A percentile compares a stretch with the other conserved stretches of the same genome.
These are phyloP conservation scores for Penstemon davidsonii DNA, from an alignment of 257 asterid genomes.

Conservation along the genomic window DNA sequence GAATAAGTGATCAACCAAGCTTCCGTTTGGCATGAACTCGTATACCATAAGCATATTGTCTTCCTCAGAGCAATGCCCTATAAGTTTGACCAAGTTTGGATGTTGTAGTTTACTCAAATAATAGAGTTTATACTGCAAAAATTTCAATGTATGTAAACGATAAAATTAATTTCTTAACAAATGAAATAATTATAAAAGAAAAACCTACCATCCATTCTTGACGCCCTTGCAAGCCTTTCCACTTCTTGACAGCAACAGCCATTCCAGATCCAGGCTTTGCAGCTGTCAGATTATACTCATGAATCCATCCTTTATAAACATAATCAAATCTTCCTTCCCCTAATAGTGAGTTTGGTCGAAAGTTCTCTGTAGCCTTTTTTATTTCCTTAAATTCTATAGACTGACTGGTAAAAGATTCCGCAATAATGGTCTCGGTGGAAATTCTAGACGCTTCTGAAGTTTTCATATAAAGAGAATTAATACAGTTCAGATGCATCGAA, in stretches of 20 bases:
- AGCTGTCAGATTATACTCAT: slow-evolving; percentile 2
- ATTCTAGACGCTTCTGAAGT: background rate
- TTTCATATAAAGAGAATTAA: background rate
- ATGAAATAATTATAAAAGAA: background rate
- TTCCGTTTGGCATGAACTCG: slow-evolving; percentile 58
- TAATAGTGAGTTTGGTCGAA: no score
- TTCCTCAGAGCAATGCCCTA: slow-evolving; percentile 46
- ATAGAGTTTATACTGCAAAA: slow-evolving; percentile 41
- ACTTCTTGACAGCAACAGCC: slow-evolving; percentile 21
- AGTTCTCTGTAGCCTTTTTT: background rate
- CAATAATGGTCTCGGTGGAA: background rate
- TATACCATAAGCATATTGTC: slow-evolving; percentile 35
- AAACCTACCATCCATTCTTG: slow-evolving; percentile 14
- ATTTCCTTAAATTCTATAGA: slow-evolving; percentile 1
- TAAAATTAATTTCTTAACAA: background rate
- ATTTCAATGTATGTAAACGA: background rate
- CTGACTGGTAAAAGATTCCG: background rate
- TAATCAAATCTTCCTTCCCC: no score
- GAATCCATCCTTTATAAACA: no score
- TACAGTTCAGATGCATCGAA: no score
- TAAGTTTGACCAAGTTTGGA: slow-evolving; percentile 50
- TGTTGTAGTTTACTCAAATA: slow-evolving; percentile 51
- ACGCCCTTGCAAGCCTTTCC: background rate
- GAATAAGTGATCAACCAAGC: slow-evolving; percentile 50
- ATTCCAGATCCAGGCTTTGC: slow-evolving; percentile 13